phyloP scores from a whole-genome alignment of 768 basidiomycete species.

The Tricholoma bakamatsutake region DNA sequence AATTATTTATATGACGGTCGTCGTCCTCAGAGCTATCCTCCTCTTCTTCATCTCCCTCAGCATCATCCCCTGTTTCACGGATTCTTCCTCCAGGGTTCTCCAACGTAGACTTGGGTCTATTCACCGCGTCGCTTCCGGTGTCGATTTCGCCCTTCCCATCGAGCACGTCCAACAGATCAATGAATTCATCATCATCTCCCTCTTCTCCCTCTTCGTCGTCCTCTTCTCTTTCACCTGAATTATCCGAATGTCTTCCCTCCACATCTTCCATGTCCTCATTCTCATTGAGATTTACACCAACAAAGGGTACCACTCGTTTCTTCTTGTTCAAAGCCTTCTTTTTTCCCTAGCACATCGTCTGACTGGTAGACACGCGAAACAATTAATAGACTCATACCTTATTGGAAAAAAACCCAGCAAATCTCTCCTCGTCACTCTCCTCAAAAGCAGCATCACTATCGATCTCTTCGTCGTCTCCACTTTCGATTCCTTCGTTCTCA shows the following conservation, averaged over 20 bases:
- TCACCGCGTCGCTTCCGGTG: constrained; percentile 32
- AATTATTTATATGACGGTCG: constrained; percentile 28
- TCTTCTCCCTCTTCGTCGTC: constrained; percentile 42
- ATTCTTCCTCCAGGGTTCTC: constrained; percentile 10
- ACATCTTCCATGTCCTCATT: constrained; percentile 29
- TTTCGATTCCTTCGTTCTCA: constrained; percentile 50
- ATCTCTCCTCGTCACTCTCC: constrained; percentile 75
- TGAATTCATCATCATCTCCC: constrained; percentile 46
- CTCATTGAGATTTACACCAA: constrained; percentile 66
- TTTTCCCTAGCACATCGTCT: constrained; percentile 17
- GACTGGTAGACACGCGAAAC: constrained; percentile 2
- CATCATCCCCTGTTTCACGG: constrained; percentile 22
- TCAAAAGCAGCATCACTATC: constrained; percentile 83
- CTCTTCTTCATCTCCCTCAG: constrained; percentile 30
- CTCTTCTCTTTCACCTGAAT: constrained; percentile 29
- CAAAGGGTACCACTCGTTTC: constrained; percentile 33
- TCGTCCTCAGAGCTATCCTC: constrained; percentile 28
- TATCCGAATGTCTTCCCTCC: constrained; percentile 25
- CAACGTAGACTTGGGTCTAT: constrained; percentile 6
- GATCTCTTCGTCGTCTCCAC: constrained; percentile 79
- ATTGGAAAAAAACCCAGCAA: constrained; percentile 54
- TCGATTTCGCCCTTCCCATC: constrained; percentile 55
- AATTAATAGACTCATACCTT: constrained; percentile 28
- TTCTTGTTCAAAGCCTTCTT: constrained; percentile 20
- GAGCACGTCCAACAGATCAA: constrained; percentile 60